These are phyloP conservation scores for Plasmopara halstedii DNA, from an alignment of 352 stramenopile genomes.

Conservation along the genomic window DNA sequence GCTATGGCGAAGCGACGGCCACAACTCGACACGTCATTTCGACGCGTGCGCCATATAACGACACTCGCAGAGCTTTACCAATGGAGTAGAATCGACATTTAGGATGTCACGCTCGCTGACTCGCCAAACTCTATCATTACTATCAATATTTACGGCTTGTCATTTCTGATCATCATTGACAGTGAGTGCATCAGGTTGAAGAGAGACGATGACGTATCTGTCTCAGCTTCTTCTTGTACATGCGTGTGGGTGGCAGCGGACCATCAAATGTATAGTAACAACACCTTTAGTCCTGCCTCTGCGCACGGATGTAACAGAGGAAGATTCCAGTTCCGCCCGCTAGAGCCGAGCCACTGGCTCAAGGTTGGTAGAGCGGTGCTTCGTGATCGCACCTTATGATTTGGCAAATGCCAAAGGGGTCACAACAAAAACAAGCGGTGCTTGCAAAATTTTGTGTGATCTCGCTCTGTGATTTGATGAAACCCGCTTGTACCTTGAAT, in stretches of 20 bases:
- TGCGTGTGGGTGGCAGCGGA: conserved; percentile 5
- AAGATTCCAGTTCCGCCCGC: no score
- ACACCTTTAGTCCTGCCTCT: conserved; percentile 24
- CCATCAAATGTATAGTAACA: conserved; percentile 10
- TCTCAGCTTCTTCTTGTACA: conserved; percentile 1
- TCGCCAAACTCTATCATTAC: no score
- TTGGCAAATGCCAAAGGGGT: no score
- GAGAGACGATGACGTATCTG: conserved; percentile 3
- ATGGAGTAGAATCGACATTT: neutral
- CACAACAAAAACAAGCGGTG: no score
- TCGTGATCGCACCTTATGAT: no score
- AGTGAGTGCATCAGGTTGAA: conserved; percentile 5
- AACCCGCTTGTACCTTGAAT: no score
- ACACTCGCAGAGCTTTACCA: neutral
- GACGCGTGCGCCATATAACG: conserved; percentile 1
- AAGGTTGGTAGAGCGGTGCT: no score
- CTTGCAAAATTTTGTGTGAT: no score
- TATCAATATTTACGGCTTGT: no score
- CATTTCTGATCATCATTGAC: neutral
- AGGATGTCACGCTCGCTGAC: neutral
- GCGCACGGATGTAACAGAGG: no score
- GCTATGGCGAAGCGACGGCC: conserved; percentile 4
- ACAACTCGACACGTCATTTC: conserved; percentile 2
- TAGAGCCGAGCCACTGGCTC: no score
- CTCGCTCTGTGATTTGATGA: no score